Evolutionary conservation across 306 rosid species (phyloP), one percentile per base, ranked within the genome.

Genomic region (Heteromeles arbutifolia): DNA sequence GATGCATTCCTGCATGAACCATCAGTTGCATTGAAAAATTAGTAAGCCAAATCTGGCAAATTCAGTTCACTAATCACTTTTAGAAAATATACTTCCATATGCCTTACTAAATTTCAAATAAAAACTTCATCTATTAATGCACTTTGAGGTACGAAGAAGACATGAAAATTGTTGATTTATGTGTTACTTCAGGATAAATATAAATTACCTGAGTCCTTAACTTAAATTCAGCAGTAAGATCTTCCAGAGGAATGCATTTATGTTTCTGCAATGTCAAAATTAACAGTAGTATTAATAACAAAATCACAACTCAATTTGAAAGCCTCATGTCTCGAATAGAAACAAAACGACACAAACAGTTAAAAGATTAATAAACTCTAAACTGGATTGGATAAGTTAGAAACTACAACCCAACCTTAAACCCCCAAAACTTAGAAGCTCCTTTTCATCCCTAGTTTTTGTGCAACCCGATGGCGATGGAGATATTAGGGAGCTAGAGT

Each of bases 221-320:
- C 73, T 85, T 90, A 73, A 90, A 92, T 78, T 96, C 99, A 61
- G 98, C 97, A 80, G 99, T 98, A 81, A 96, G 92, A 76, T 96
- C 98, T 84, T 96, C 99, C 69, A 96, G 86, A 65, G 92, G 97
- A 76, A 96, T 89, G 78, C 99, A 92, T 86, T 96, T 96, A 58
- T 90, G 88, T 74, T 82, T 89, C 99, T 96, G 96, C 83, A 83
- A 68, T 59, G 73, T 74, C 65, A 77, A 14, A 76, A 26, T 74
- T 56, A 80, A 74, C 19, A 5, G 8, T 39, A 52, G 48, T 74
- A 32, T 26, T 77, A 70, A 69, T 77, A 71, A 83, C 34, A 41
- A 75, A 44, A 69, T 48, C 56, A 15, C 41, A 74, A 29, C 43
- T 12, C 62, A 32, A 21, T 50, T 11, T 62, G 21, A 37, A 77